phyloP scores from a whole-genome alignment of 495 filamentous ascomycete species.

The Hypomontagnella submonticulosa region DNA sequence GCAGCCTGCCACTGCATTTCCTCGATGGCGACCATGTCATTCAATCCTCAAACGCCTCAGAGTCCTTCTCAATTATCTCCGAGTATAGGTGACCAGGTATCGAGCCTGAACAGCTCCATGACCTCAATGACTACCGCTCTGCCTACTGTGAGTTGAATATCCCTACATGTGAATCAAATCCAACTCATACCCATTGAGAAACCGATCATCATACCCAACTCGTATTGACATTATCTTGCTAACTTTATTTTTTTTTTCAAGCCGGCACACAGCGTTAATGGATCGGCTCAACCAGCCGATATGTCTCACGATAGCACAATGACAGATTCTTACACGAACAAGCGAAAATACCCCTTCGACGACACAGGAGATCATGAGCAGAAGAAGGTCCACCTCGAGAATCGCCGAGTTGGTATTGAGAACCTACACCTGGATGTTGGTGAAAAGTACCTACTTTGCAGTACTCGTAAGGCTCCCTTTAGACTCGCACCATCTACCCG shows the following conservation, averaged over 20 bases:
- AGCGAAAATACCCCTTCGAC: constrained; percentile 64
- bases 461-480: constrained; percentile 69
- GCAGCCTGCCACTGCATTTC: constrained; percentile 34
- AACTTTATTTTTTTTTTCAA: constrained; percentile 24
- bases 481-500: constrained; percentile 42
- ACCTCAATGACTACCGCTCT: constrained; percentile 57
- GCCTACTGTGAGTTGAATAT: constrained; percentile 51
- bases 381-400: constrained; percentile 67
- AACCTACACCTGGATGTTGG: constrained; percentile 67
- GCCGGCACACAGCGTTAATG: constrained; percentile 69
- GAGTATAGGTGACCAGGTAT: constrained; percentile 55
- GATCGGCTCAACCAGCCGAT: constrained; percentile 55
- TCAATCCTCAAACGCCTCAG: constrained; percentile 69
- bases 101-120: constrained; percentile 58
- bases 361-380: constrained; percentile 61
- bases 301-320: constrained; percentile 54
- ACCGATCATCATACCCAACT: not conserved
- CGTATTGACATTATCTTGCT: not conserved
- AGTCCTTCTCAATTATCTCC: constrained; percentile 66
- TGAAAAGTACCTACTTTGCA: constrained; percentile 68
- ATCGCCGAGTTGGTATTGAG: constrained; percentile 64
- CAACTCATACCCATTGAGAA: not conserved
- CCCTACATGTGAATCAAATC: constrained; percentile 6
- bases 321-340: constrained; percentile 58
- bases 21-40: constrained; percentile 60